phyloP scores from a whole-genome alignment of 148 eudicot species.

The Fagopyrum esculentum region DNA sequence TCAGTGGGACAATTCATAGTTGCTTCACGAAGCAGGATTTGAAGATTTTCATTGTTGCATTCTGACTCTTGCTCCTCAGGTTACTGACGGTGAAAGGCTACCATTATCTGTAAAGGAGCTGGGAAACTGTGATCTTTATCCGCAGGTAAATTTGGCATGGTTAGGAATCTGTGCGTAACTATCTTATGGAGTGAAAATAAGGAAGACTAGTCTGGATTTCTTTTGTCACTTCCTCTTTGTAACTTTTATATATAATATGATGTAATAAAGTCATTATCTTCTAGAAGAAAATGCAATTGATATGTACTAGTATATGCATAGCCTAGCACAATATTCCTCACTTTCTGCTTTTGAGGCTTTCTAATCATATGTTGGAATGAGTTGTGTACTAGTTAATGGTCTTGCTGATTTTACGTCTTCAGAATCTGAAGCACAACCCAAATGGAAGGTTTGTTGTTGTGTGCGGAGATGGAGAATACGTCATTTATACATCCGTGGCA shows the following conservation, averaged over 20 bases:
- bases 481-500: slow-evolving; percentile 93
- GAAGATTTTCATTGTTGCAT: neutral
- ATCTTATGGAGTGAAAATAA: neutral
- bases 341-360: neutral
- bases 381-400: neutral
- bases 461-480: slow-evolving; percentile 96
- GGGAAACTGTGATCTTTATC: slow-evolving; percentile 98
- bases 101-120: slow-evolving; percentile 91
- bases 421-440: slow-evolving; percentile 91
- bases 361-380: neutral
- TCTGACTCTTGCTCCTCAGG: slow-evolving; percentile 33
- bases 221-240: neutral
- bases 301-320: neutral
- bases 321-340: neutral
- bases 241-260: neutral
- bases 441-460: slow-evolving; percentile 99
- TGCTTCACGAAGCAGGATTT: neutral
- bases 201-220: neutral
- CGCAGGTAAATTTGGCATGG: slow-evolving; percentile 60
- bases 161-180: neutral
- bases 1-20: neutral
- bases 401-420: slow-evolving; percentile 14
- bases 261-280: neutral
- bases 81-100: slow-evolving; percentile 93
- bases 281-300: neutral